Percentiles rank a stretch among this genome's conserved stretches.
These are phyloP conservation scores for Wallemia ichthyophaga DNA, from an alignment of 1,284 basidiomycete species.

Conservation along the genomic window DNA sequence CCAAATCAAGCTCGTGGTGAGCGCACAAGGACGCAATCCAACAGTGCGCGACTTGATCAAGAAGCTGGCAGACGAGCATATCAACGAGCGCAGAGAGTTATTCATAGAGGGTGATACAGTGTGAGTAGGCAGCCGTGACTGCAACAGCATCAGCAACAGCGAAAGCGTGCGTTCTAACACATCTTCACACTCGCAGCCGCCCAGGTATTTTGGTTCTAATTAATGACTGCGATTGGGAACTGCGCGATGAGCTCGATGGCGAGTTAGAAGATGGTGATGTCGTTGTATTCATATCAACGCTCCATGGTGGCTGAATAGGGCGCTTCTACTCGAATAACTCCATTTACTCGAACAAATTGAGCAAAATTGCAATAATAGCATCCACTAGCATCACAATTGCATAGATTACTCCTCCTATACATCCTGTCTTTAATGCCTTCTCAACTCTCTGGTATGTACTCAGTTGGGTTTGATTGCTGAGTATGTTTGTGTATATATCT, in stretches of 20 bases:
- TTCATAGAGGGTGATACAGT: conserved; percentile 67
- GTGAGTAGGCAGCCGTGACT: too few relatives aligned
- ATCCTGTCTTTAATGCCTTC: neutral
- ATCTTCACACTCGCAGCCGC: conserved; percentile 26
- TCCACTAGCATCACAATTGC: neutral
- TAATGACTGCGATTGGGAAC: conserved; percentile 92
- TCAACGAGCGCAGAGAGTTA: conserved; percentile 60
- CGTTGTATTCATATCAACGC: conserved; percentile 79
- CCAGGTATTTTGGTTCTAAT: conserved; percentile 85
- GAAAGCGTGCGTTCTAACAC: too few relatives aligned
- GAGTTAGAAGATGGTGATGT: conserved; percentile 49
- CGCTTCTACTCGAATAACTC: too few relatives aligned
- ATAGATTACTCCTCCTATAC: neutral
- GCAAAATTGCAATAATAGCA: neutral
- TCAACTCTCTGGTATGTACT: neutral
- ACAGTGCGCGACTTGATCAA: conserved; percentile 38
- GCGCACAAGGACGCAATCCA: conserved; percentile 4
- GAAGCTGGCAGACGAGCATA: conserved; percentile 42
- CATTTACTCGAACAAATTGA: conserved; percentile 4
- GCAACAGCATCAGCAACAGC: too few relatives aligned
- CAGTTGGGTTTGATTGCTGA: neutral
- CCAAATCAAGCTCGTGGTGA: conserved; percentile 27
- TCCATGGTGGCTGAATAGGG: conserved; percentile 87
- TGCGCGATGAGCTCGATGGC: conserved; percentile 81
- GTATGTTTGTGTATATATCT: neutral